Conservation (phyloP, 2,329 filamentous ascomycete genomes). For the Lachnellula occidentalis region DNA sequence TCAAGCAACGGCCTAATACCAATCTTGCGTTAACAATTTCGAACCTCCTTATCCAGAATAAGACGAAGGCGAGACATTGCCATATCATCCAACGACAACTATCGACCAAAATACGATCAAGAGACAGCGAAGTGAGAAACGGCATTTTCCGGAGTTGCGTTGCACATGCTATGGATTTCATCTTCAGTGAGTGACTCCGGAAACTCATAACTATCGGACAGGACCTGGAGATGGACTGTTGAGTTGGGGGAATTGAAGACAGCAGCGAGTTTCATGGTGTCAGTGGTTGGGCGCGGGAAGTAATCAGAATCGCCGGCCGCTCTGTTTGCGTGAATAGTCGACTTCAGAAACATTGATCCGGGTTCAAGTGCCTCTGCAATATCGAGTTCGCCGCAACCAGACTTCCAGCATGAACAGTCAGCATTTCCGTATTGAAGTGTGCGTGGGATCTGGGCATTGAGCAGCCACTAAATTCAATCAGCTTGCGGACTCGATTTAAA, state of each 20-base stretch:
- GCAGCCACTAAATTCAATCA: constrained; percentile 48
- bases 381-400: constrained; percentile 70
- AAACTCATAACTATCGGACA: constrained; percentile 34
- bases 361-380: constrained; percentile 64
- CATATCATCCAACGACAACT: not conserved
- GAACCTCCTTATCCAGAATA: not conserved
- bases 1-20: no score
- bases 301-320: constrained; percentile 65
- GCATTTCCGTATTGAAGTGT: constrained; percentile 60
- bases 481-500: not conserved
- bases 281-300: constrained; percentile 58
- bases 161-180: constrained; percentile 22
- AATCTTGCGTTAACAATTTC: no score
- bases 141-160: not conserved
- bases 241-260: constrained; percentile 50
- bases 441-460: constrained; percentile 68
- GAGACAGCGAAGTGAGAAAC: constrained; percentile 13
- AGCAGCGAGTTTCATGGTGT: constrained; percentile 58
- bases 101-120: not conserved
- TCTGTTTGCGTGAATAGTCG: constrained; percentile 60
- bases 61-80: not conserved
- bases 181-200: constrained; percentile 34
- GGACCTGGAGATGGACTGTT: constrained; percentile 48
- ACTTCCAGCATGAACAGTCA: constrained; percentile 66
- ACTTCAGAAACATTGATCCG: constrained; percentile 63